phyloP scores from a whole-genome alignment of 176 grass and related monocot genomes.

The Aegilops umbellulata region DNA sequence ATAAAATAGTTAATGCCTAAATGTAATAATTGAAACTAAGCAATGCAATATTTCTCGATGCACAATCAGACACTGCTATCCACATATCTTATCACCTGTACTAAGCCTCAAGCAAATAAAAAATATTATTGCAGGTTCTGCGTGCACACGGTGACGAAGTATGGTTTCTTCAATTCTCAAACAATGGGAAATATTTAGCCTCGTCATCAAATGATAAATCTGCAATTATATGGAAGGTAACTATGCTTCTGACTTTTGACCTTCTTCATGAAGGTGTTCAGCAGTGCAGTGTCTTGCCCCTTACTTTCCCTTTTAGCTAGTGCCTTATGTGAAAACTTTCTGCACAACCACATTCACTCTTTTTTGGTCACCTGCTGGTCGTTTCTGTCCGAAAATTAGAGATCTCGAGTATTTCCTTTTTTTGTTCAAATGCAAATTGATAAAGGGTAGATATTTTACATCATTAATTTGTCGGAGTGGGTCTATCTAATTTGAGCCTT shows the following conservation, averaged over 20 bases:
- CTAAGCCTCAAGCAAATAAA: conserved; percentile 8
- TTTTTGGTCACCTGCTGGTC: conserved; percentile 1
- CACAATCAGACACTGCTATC: neutral
- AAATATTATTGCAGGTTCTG: conserved; percentile 54
- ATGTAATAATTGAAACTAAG: neutral
- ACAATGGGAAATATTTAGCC: conserved; percentile 82
- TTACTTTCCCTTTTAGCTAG: neutral
- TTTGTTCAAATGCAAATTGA: neutral
- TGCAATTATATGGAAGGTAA: conserved; percentile 98
- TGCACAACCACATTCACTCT: neutral
- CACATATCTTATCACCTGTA: conserved; percentile 18
- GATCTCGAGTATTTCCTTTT: neutral
- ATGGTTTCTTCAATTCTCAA: conserved; percentile 95
- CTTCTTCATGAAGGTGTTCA: conserved; percentile 11
- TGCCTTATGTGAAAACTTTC: neutral
- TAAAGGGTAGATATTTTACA: neutral
- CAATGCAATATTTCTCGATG: neutral
- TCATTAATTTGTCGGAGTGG: neutral
- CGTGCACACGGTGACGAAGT: conserved; percentile 74
- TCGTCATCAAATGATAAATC: conserved; percentile 83
- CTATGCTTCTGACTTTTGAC: neutral
- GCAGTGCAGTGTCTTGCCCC: neutral
- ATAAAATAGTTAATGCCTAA: neutral
- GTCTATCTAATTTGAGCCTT: neutral
- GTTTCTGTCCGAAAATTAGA: neutral